These are phyloP conservation scores for Linaria vulgaris DNA, from an alignment of 257 asterid genomes.

Conservation along the genomic window DNA sequence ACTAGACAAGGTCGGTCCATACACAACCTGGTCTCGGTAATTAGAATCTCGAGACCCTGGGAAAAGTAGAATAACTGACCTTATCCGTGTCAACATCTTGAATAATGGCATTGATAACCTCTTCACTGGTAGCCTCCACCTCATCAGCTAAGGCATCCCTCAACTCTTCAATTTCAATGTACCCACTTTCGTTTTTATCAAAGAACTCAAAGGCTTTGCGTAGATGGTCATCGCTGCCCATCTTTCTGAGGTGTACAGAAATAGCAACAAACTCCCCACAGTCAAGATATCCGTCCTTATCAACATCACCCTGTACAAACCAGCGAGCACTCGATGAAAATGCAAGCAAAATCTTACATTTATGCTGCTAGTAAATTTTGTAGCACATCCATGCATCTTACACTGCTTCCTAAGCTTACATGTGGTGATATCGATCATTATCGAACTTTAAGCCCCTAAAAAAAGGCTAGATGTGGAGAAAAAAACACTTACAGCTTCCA, in stretches of 20 bases:
- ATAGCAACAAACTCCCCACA: constrained; percentile 62
- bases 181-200: constrained; percentile 55
- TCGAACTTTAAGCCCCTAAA: no score
- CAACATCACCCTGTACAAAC: constrained; percentile 53
- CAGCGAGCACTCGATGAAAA: not conserved
- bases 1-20: no score
- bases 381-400: not conserved
- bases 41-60: no score
- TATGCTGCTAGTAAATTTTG: not conserved
- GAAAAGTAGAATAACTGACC: constrained; percentile 38
- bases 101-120: constrained; percentile 58
- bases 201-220: constrained; percentile 60
- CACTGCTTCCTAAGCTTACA: not conserved
- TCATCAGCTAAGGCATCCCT: constrained; percentile 57
- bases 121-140: constrained; percentile 55
- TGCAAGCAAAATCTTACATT: not conserved
- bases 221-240: constrained; percentile 68
- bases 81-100: constrained; percentile 73
- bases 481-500: constrained; percentile 62
- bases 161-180: constrained; percentile 65
- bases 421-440: not conserved
- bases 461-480: no score
- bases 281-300: constrained; percentile 61
- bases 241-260: constrained; percentile 58
- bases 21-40: no score